Percentiles rank a stretch among this genome's conserved stretches.
These are phyloP conservation scores for Pneumocystis murina DNA, from an alignment of 1,139 yeast species.

Conservation along the genomic window DNA sequence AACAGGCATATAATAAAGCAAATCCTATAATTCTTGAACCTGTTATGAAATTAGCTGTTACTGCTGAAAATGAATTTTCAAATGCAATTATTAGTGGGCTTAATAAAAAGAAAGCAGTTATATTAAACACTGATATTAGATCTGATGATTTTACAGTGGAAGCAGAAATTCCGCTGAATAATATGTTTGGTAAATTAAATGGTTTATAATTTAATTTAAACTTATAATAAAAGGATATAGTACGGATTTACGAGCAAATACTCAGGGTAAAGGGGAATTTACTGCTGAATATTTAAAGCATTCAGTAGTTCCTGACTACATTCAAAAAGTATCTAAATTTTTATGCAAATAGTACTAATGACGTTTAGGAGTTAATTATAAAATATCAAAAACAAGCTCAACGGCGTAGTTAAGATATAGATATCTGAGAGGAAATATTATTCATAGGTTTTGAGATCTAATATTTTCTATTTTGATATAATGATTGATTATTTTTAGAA, in stretches of 20 bases:
- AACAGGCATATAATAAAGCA: conserved; percentile 71
- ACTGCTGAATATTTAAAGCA: conserved; percentile 87
- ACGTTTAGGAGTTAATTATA: not conserved
- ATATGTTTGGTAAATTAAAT: not conserved
- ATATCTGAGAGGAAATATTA: not conserved
- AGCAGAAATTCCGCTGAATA: conserved; percentile 74
- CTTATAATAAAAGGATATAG: conserved; percentile 86
- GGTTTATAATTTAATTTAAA: not conserved
- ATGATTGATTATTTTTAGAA: too few species aligned
- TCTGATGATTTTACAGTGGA: conserved; percentile 85
- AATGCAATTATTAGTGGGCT: conserved; percentile 80
- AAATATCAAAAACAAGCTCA: not conserved
- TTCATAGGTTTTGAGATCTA: not conserved
- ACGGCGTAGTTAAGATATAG: not conserved
- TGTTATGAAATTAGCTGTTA: conserved; percentile 80
- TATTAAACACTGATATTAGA: conserved; percentile 84
- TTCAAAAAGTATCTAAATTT: conserved; percentile 42
- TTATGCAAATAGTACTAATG: not conserved
- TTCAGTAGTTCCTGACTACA: conserved; percentile 78
- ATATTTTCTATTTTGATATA: too few species aligned
- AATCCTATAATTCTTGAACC: conserved; percentile 89
- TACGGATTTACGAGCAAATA: conserved; percentile 83
- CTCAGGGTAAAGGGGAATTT: conserved; percentile 98
- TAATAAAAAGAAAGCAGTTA: conserved; percentile 84
- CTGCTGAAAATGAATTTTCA: conserved; percentile 95